Percentiles rank a stretch among this genome's conserved stretches.
Evolutionary conservation across 768 basidiomycete species (phyloP).

Genomic region (Tylopilus balloui): DNA sequence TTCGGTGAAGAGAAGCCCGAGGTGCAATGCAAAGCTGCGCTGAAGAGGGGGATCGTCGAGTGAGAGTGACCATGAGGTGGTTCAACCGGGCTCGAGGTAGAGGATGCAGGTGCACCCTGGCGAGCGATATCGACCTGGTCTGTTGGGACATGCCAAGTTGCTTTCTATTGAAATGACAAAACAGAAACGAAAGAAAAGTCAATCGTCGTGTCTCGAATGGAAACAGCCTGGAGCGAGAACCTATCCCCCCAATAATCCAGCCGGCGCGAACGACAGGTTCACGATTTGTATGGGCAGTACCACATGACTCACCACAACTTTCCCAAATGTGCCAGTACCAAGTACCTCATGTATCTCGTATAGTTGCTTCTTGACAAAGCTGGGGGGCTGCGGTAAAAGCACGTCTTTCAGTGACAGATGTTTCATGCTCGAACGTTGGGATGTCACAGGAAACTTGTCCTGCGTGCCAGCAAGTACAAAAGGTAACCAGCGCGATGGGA

Average conservation of each 20-base stretch:
- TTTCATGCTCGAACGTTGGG: conserved; percentile 22
- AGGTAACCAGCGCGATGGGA: conserved; percentile 5
- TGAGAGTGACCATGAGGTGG: conserved; percentile 17
- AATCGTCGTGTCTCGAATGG: background rate
- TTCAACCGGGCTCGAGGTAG: conserved; percentile 20
- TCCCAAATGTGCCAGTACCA: conserved; percentile 86
- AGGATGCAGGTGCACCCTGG: conserved; percentile 49
- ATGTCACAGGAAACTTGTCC: background rate
- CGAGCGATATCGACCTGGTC: conserved; percentile 54
- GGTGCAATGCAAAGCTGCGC: conserved; percentile 20
- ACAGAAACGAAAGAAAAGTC: background rate
- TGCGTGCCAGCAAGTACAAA: background rate
- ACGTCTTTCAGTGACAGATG: conserved; percentile 46
- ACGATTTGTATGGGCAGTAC: background rate
- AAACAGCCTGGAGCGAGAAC: conserved; percentile 1
- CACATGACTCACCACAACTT: conserved; percentile 64
- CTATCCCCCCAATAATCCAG: background rate
- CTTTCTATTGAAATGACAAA: conserved; percentile 40
- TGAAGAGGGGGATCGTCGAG: conserved; percentile 30
- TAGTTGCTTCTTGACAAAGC: conserved; percentile 80
- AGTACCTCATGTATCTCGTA: conserved; percentile 71
- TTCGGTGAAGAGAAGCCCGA: conserved; percentile 24
- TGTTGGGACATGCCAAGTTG: conserved; percentile 72
- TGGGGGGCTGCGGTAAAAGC: conserved; percentile 77
- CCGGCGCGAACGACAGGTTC: background rate